A percentile compares a stretch with the other conserved stretches of the same genome.
These are phyloP conservation scores for Mangifera indica DNA, from an alignment of 345 rosid species.

Conservation along the genomic window DNA sequence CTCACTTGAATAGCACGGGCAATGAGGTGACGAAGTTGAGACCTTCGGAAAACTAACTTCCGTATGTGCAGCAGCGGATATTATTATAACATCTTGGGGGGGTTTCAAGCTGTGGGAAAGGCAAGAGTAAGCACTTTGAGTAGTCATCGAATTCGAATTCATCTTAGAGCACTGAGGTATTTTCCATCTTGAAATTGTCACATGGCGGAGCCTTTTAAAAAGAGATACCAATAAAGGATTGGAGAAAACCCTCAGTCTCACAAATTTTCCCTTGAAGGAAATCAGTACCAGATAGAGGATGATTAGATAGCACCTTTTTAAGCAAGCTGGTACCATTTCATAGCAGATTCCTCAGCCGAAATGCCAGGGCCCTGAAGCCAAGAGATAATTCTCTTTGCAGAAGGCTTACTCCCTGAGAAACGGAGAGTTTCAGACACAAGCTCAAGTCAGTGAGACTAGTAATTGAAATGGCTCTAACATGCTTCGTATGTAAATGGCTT, in stretches of 20 bases:
- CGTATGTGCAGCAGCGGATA: neutral
- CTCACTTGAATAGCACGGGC: too few species aligned
- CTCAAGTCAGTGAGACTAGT: neutral
- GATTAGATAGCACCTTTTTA: neutral
- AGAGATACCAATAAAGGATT: neutral
- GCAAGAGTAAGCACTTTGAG: neutral
- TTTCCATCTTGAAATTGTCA: neutral
- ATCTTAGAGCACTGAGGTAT: neutral
- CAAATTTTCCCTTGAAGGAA: neutral
- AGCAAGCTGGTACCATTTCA: neutral
- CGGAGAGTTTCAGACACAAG: neutral
- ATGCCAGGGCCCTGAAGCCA: neutral
- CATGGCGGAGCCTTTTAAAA: neutral
- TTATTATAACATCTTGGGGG: neutral
- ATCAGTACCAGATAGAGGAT: neutral
- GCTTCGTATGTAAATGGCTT: constrained; percentile 2
- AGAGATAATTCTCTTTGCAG: neutral
- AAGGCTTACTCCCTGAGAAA: neutral
- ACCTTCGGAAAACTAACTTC: neutral
- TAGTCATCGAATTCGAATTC: neutral
- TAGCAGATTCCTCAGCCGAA: neutral
- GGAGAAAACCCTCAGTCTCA: neutral
- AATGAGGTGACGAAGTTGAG: neutral
- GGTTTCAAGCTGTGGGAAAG: neutral
- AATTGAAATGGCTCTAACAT: constrained; percentile 11